Percentiles rank a stretch among this genome's conserved stretches.
Evolutionary conservation across 2,329 filamentous ascomycete genomes (phyloP).

Genomic region (Hymenoscyphus scutula): DNA sequence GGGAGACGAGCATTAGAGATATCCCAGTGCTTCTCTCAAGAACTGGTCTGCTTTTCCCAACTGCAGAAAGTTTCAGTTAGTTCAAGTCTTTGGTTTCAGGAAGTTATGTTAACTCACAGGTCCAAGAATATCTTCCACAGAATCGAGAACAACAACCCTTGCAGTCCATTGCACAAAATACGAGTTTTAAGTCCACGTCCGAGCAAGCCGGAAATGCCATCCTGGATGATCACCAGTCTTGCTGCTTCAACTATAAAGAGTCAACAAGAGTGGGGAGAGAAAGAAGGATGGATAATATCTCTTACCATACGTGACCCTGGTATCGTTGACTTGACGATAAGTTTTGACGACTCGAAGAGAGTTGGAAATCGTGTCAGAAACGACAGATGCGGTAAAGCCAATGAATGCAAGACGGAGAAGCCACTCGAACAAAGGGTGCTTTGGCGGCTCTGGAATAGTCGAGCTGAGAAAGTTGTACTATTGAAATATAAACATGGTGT

Average conservation of each 20-base stretch:
- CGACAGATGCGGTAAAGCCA: slow-evolving; percentile 45
- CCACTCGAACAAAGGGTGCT: slow-evolving; percentile 42
- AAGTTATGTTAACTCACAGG: slow-evolving; percentile 38
- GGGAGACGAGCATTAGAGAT: too few relatives aligned
- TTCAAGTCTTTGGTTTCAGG: background rate
- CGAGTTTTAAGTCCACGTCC: slow-evolving; percentile 47
- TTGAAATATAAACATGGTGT: background rate
- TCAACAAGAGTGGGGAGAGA: background rate
- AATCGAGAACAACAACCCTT: slow-evolving; percentile 48
- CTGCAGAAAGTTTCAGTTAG: background rate
- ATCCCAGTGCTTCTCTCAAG: background rate
- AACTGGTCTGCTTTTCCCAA: background rate
- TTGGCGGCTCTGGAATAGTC: slow-evolving; percentile 41
- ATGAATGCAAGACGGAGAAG: slow-evolving; percentile 44
- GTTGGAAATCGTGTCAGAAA: slow-evolving; percentile 48
- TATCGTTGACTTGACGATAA: slow-evolving; percentile 50
- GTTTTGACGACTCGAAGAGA: slow-evolving; percentile 49
- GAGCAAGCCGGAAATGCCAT: slow-evolving; percentile 44
- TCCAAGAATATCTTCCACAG: slow-evolving; percentile 50
- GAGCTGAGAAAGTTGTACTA: slow-evolving; percentile 46
- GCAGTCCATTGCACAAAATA: slow-evolving; percentile 48
- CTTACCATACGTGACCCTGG: slow-evolving; percentile 46
- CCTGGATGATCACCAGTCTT: slow-evolving; percentile 40
- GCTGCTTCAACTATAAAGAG: slow-evolving; percentile 42
- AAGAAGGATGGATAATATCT: background rate